A percentile compares a stretch with the other conserved stretches of the same genome.
Evolutionary conservation across 768 basidiomycete genomes (phyloP).

Genomic region (Mycena sanguinolenta): DNA sequence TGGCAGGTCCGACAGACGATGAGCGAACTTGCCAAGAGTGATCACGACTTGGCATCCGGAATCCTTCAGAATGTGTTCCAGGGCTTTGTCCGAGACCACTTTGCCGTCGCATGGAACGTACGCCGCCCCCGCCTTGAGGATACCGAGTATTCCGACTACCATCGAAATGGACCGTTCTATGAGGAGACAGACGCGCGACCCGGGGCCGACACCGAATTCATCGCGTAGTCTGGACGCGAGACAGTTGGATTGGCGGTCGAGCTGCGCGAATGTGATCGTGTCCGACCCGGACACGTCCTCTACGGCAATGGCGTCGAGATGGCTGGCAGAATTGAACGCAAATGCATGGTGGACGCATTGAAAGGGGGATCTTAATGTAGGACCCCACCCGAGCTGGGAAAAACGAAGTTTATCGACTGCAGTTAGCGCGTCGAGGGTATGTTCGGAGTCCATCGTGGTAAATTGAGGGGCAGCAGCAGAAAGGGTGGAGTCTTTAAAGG

Average conservation of each 20-base stretch:
- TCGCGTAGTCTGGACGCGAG: conserved; percentile 23
- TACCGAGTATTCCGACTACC: conserved; percentile 66
- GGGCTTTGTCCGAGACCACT: conserved; percentile 67
- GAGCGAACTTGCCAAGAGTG: conserved; percentile 55
- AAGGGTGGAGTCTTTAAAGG: conserved; percentile 24
- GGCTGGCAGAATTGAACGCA: conserved; percentile 55
- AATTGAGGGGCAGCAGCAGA: conserved; percentile 28
- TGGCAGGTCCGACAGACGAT: conserved; percentile 50
- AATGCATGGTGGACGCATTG: conserved; percentile 70
- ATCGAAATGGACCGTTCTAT: conserved; percentile 67
- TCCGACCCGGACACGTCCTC: conserved; percentile 61
- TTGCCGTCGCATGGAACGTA: conserved; percentile 73
- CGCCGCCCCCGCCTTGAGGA: conserved; percentile 69
- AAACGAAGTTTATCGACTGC: conserved; percentile 59
- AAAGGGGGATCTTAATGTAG: conserved; percentile 54
- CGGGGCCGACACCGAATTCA: conserved; percentile 58
- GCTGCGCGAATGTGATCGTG: conserved; percentile 63
- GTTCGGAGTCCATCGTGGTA: conserved; percentile 24
- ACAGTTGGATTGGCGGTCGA: conserved; percentile 52
- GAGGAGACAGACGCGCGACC: conserved; percentile 67
- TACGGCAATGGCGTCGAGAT: conserved; percentile 61
- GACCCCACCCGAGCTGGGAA: conserved; percentile 59
- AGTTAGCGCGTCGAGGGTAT: conserved; percentile 49
- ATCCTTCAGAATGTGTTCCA: conserved; percentile 64
- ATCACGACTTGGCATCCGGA: conserved; percentile 59